Conservation (phyloP, 495 filamentous ascomycete species). For the Podospora tetraspora region DNA sequence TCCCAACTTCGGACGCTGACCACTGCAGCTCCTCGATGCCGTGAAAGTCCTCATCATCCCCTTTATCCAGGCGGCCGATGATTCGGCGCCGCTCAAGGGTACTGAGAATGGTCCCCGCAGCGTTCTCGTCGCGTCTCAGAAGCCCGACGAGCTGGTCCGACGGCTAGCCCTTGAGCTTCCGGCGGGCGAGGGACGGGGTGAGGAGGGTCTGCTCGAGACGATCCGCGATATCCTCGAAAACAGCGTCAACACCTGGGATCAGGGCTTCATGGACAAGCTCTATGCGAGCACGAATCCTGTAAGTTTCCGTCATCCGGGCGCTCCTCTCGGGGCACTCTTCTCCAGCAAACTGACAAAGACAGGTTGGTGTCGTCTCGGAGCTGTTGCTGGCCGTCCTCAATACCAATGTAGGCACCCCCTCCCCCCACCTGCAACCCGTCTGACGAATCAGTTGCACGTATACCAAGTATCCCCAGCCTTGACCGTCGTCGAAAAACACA, state of each 20-base stretch:
- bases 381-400: constrained; percentile 77
- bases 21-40: constrained; percentile 59
- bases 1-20: background rate
- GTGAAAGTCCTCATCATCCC: constrained; percentile 71
- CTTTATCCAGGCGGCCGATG: constrained; percentile 72
- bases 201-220: constrained; percentile 62
- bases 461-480: constrained; percentile 87
- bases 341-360: background rate
- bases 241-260: constrained; percentile 94
- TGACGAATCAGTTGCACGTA: constrained; percentile 56
- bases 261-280: constrained; percentile 89
- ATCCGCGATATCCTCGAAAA: constrained; percentile 66
- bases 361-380: constrained; percentile 75
- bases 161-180: constrained; percentile 65
- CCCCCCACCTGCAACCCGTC: background rate
- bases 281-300: constrained; percentile 82
- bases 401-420: constrained; percentile 60
- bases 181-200: constrained; percentile 53
- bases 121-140: constrained; percentile 62
- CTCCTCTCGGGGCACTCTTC: no score
- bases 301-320: constrained; percentile 24
- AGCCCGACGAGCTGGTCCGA: constrained; percentile 61
- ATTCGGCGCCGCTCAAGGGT: constrained; percentile 48
- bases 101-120: constrained; percentile 50
- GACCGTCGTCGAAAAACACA: constrained; percentile 78